Percentiles rank a stretch among this genome's conserved stretches.
These are phyloP conservation scores for Chytriomyces confervae DNA, from an alignment of 192 early-diverging fungal genomes.

Conservation along the genomic window DNA sequence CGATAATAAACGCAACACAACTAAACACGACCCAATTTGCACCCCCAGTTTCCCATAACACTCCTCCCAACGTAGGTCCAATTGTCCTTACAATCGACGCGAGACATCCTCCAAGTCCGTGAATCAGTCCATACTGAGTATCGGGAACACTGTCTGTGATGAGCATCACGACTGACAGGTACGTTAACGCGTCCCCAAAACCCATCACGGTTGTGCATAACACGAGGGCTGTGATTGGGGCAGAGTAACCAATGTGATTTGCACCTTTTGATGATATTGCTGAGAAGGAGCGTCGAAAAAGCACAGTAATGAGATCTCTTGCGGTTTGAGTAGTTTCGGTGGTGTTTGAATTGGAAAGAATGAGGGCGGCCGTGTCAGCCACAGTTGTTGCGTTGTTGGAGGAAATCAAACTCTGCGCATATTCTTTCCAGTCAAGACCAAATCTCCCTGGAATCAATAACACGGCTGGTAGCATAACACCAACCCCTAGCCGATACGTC, in stretches of 20 bases:
- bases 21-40: conserved; percentile 32
- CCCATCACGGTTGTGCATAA: conserved; percentile 35
- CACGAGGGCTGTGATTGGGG: conserved; percentile 26
- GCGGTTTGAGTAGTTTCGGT: not conserved
- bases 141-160: conserved; percentile 45
- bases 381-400: too few relatives aligned
- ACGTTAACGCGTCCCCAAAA: conserved; percentile 44
- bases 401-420: not conserved
- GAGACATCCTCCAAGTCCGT: conserved; percentile 48
- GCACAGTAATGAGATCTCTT: not conserved
- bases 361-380: too few relatives aligned
- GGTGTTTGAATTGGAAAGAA: too few relatives aligned
- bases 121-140: conserved; percentile 44
- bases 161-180: conserved; percentile 47
- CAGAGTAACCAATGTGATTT: conserved; percentile 15
- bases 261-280: not conserved
- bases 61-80: conserved; percentile 37
- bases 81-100: conserved; percentile 43
- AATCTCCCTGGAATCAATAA: conserved; percentile 29
- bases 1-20: conserved; percentile 8
- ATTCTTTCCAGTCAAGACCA: conserved; percentile 23
- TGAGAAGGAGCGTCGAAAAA: not conserved
- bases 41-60: conserved; percentile 32
- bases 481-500: conserved; percentile 39
- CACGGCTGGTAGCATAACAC: conserved; percentile 42